These are phyloP conservation scores for Dillenia suffruticosa DNA, from an alignment of 164 flowering plant species.

Conservation along the genomic window DNA sequence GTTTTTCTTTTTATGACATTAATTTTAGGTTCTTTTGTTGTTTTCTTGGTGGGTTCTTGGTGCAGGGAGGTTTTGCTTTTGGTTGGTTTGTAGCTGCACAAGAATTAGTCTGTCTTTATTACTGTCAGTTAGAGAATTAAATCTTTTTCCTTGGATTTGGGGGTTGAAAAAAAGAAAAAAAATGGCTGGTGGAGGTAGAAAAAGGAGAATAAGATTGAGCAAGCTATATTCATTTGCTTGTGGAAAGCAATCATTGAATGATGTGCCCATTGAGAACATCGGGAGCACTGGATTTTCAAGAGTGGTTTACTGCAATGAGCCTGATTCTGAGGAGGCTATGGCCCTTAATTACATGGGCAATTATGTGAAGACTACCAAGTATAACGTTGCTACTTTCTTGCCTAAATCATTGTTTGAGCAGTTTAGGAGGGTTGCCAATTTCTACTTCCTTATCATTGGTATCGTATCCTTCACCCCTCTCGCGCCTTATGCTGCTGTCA, in stretches of 20 bases:
- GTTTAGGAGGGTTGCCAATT: slow-evolving; percentile 43
- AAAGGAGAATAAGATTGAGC: slow-evolving; percentile 31
- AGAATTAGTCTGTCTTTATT: no score
- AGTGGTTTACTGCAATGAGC: slow-evolving; percentile 59
- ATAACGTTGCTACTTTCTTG: slow-evolving; percentile 46
- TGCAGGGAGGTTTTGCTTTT: no score
- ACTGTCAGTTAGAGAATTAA: no score
- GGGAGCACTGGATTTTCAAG: slow-evolving; percentile 66
- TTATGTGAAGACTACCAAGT: slow-evolving; percentile 55
- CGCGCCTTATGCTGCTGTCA: slow-evolving; percentile 52
- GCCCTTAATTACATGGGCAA: slow-evolving; percentile 31
- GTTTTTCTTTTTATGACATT: no score
- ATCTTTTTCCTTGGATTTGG: background rate
- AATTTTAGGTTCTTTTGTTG: no score
- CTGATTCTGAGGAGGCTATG: slow-evolving; percentile 28
- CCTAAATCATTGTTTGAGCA: slow-evolving; percentile 72
- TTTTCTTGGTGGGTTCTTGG: no score
- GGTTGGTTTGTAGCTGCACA: no score
- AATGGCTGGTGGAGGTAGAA: slow-evolving; percentile 26
- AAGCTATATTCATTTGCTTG: slow-evolving; percentile 47
- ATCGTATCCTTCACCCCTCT: slow-evolving; percentile 46
- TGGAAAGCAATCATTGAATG: slow-evolving; percentile 34
- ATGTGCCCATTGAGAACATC: slow-evolving; percentile 39
- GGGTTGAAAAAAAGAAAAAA: no score
- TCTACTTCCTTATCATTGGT: slow-evolving; percentile 50